Evolutionary conservation across 2,329 filamentous ascomycete species (phyloP), one percentile per base, ranked within the genome.

Genomic region (Colletotrichum viniferum): DNA sequence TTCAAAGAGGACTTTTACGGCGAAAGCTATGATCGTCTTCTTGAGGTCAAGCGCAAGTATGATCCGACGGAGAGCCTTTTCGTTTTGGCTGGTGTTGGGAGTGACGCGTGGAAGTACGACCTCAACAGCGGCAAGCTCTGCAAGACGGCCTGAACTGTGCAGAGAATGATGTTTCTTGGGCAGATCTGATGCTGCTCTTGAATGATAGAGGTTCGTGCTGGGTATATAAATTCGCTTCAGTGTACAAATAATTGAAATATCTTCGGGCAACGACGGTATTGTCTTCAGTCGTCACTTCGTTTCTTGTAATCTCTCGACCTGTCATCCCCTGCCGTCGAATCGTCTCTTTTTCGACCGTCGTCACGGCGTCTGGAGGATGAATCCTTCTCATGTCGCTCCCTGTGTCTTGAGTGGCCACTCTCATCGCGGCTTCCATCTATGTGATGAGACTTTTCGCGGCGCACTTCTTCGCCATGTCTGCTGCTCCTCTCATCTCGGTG

Each of bases 1-100:
- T 84, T 81, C 71, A 78, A 76, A 5, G 63, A 81, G 62, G 73
- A 79, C 9, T 84, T 84, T 66, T 84, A 79, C 36, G 82, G 82
- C 5, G 34, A 62, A 12, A 66, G 79, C 52, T 84, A 83, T 24
- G 72, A 75, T 9, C 71, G 78, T 12, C 77, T 84, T 18, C 52
- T 79, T 8, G 71, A 77, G 21, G 78, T 82, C 26, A 84, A 84
- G 79, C 77, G 79, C 56, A 79, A 79, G 76, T 78, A 80, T 43
- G 83, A 84, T 28, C 83, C 82, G 10, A 71, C 78, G 3, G 69
- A 72, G 16, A 56, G 83, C 1, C 81, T 84, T 55, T 83, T 79
- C 43, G 79, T 79, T 16, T 77, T 76, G 5, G 80, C 77, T 10
- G 80, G 78, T 5, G 81, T 83, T 9, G 81, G 81, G 6, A 80